Conservation (phyloP, 176 grass and related monocot species). For the Eleusine indica region DNA sequence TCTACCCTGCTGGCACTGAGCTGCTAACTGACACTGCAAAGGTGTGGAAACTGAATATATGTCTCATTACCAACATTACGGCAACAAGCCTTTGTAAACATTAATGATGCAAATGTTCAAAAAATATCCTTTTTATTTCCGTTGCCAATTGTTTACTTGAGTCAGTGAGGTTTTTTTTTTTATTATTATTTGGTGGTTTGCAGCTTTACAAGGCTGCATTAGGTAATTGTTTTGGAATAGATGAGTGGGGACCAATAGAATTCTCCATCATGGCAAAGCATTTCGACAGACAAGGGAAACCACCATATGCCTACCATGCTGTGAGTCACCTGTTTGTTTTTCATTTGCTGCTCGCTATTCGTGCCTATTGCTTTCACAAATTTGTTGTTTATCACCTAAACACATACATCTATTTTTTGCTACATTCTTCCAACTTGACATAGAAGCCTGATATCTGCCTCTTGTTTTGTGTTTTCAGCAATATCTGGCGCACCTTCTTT, state of each 20-base stretch:
- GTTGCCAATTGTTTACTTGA: neutral
- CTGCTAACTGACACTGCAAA: constrained; percentile 84
- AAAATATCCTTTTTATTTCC: constrained; percentile 9
- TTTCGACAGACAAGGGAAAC: constrained; percentile 91
- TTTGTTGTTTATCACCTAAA: neutral
- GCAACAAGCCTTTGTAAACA: neutral
- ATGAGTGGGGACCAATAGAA: constrained; percentile 90
- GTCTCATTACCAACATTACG: no score
- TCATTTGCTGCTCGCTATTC: neutral
- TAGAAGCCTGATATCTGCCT: neutral
- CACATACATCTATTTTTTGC: neutral
- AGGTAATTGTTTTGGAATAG: constrained; percentile 89
- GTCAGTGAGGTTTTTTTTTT: neutral
- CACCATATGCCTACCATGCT: constrained; percentile 88
- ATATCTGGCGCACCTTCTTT: constrained; percentile 89
- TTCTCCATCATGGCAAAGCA: constrained; percentile 91
- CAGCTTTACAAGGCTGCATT: constrained; percentile 91
- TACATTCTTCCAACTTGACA: neutral
- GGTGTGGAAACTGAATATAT: constrained; percentile 48
- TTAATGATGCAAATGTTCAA: neutral
- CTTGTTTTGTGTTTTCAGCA: constrained; percentile 53
- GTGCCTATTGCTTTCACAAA: neutral
- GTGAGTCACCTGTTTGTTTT: constrained; percentile 34
- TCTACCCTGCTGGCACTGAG: constrained; percentile 79
- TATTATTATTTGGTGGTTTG: constrained; percentile 25